These are phyloP conservation scores for Chiua sp. DNA, from an alignment of 1,284 basidiomycete species.

Conservation along the genomic window DNA sequence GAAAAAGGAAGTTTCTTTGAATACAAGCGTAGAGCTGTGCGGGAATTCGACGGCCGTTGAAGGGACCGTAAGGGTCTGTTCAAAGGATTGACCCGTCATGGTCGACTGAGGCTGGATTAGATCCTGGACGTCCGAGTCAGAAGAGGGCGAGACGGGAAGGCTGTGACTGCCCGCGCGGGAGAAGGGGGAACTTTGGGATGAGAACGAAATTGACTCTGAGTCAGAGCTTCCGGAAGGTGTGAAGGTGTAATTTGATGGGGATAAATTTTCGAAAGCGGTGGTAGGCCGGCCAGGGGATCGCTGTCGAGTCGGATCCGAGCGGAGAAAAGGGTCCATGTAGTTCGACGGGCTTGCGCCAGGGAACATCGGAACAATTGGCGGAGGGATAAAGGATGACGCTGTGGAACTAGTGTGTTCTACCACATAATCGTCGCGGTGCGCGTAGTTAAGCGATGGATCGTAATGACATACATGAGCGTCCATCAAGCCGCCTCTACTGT, in stretches of 20 bases:
- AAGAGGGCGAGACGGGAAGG: not conserved
- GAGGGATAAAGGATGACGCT: not conserved
- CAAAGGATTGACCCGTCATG: not conserved
- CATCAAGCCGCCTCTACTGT: conserved; percentile 2
- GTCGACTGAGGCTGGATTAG: not conserved
- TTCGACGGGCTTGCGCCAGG: not conserved
- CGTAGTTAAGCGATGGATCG: not conserved
- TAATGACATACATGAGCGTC: conserved; percentile 3
- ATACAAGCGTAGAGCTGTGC: too few relatives aligned
- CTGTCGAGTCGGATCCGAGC: not conserved
- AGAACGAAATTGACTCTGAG: not conserved
- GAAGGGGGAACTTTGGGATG: not conserved
- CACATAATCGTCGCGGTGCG: not conserved
- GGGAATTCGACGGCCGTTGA: conserved; percentile 17
- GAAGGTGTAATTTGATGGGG: not conserved
- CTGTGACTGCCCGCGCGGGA: not conserved
- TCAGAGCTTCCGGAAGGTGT: not conserved
- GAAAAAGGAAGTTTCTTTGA: conserved; percentile 16
- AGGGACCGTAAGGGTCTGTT: conserved; percentile 12
- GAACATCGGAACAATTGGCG: conserved; percentile 10
- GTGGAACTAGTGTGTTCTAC: not conserved
- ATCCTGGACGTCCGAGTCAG: not conserved
- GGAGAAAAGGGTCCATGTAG: not conserved
- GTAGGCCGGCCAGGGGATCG: not conserved
- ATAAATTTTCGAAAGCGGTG: not conserved